Evolutionary conservation across 2,329 filamentous ascomycete species (phyloP).

Genomic region (Fusarium chaquense): DNA sequence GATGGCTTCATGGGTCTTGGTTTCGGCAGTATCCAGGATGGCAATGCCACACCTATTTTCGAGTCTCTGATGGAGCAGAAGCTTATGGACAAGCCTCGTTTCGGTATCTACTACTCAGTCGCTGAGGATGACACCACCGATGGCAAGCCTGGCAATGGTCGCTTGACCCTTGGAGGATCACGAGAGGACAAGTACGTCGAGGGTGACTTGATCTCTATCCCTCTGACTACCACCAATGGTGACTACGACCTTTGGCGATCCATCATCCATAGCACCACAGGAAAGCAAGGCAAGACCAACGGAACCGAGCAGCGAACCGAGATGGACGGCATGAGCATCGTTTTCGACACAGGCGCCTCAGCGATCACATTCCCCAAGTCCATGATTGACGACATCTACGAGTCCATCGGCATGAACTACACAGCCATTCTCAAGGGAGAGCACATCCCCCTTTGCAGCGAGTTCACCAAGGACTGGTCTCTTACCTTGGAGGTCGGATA

Average conservation of each 20-base stretch:
- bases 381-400: slow-evolving; percentile 48
- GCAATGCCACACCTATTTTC: slow-evolving; percentile 48
- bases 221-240: slow-evolving; percentile 4
- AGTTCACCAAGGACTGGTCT: slow-evolving; percentile 54
- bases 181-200: slow-evolving; percentile 49
- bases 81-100: slow-evolving; percentile 49
- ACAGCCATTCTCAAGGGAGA: slow-evolving; percentile 47
- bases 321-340: slow-evolving; percentile 19
- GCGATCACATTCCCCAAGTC: slow-evolving; percentile 45
- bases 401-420: slow-evolving; percentile 53
- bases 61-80: slow-evolving; percentile 50
- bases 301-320: slow-evolving; percentile 25
- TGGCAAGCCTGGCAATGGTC: slow-evolving; percentile 39
- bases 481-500: slow-evolving; percentile 48
- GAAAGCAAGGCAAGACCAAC: slow-evolving; percentile 10
- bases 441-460: slow-evolving; percentile 51
- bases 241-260: slow-evolving; percentile 52
- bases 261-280: neutral
- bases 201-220: slow-evolving; percentile 39
- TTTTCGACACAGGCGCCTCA: slow-evolving; percentile 53
- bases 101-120: slow-evolving; percentile 50
- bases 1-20: slow-evolving; percentile 54
- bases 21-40: slow-evolving; percentile 50
- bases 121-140: slow-evolving; percentile 16
- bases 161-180: slow-evolving; percentile 52